Evolutionary conservation across 192 early-diverging fungal species (phyloP), one percentile per base, ranked within the genome.

Genomic region (Dissophora globulifera): DNA sequence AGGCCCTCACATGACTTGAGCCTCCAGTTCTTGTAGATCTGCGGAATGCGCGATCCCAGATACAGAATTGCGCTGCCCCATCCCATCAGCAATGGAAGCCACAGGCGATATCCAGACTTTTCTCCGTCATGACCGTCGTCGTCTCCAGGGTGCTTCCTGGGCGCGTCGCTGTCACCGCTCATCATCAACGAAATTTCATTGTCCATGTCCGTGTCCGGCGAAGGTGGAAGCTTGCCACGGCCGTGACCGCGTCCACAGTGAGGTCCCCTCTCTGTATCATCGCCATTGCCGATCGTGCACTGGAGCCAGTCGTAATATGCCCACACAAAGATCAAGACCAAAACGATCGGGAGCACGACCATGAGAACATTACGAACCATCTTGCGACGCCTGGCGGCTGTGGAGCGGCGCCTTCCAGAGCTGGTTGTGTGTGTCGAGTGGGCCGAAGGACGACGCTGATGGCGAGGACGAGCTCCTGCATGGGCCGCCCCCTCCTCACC

Each of bases 21-120:
- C 27, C 79, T 75, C 69, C 82, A 88, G 80, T 95, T 95, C 83
- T 90, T 88, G 50, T 90, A 83, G 30, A 95, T 93, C 63, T 95
- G 94, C 5, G 94, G 94, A 40, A 94, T 81, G 45, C 93, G 88
- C 5, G 88, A 85, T 23, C 87, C 81, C 15, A 91, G 51, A 64
- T 93, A 95, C 11, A 93, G 75, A 9, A 87, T 48, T 0, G 92
- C 93, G 50, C 90, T 91, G 7, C 81, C 76, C 84, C 91, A 95
- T 16, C 92, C 93, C 25, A 92, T 84, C 8, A 90, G 43, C 59
- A 93, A 87, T 19, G 90, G 86, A 15, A 90, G 33, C 40, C 79
- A 59, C 33, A 76, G 1, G 7, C 55, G 20, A 41, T 60, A 59
- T 15, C 38, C 53, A 5, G 47, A 59, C 49, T 75, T 64, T 60